Conservation (phyloP, 805 yeast species). For the Scheffersomyces coipomensis region DNA sequence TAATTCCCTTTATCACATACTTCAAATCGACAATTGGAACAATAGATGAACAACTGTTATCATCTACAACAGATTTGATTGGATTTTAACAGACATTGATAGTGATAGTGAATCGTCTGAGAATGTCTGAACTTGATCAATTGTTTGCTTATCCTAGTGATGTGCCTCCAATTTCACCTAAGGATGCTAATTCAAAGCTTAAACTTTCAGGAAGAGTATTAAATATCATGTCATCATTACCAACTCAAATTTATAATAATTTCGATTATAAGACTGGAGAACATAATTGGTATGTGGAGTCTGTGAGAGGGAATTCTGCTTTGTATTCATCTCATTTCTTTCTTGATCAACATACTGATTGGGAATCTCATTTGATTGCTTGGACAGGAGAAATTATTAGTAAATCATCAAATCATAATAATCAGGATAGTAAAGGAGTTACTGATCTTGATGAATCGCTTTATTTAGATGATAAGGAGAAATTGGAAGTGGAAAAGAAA, state of each 20-base stretch:
- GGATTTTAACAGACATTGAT: too few relatives aligned
- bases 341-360: slow-evolving; percentile 61
- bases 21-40: too few relatives aligned
- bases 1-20: too few relatives aligned
- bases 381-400: slow-evolving; percentile 90
- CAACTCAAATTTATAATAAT: slow-evolving; percentile 54
- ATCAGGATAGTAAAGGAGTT: slow-evolving; percentile 31
- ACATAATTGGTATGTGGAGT: slow-evolving; percentile 56
- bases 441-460: slow-evolving; percentile 55
- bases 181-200: slow-evolving; percentile 24
- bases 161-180: slow-evolving; percentile 22
- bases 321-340: slow-evolving; percentile 71
- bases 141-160: slow-evolving; percentile 20
- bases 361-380: slow-evolving; percentile 87
- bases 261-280: slow-evolving; percentile 26
- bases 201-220: slow-evolving; percentile 64
- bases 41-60: too few relatives aligned
- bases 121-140: slow-evolving; percentile 11
- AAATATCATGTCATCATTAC: slow-evolving; percentile 65
- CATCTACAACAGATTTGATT: too few relatives aligned
- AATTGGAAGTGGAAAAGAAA: slow-evolving; percentile 45
- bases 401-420: slow-evolving; percentile 16
- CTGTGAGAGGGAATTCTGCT: slow-evolving; percentile 81
- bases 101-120: too few relatives aligned
- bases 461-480: slow-evolving; percentile 57